Base-by-base conservation (phyloP, 2,329 filamentous ascomycete species). In the Raffaelea albimanens region DNA sequence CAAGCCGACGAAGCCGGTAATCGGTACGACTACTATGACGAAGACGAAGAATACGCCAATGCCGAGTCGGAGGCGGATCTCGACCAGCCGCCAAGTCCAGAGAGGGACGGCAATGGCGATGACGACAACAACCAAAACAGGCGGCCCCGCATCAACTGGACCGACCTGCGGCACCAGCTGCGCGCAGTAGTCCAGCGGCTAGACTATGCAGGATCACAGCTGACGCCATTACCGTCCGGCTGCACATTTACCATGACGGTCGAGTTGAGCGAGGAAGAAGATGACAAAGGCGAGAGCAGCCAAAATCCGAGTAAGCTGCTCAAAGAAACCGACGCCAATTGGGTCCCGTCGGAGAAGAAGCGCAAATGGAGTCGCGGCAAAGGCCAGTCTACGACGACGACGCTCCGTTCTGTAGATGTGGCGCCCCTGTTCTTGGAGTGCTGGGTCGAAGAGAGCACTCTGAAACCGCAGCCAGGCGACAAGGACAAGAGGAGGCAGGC, bases 211-310 rank as follows among this genome's bases (percentile, higher is more conserved):
- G 78, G 72, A 9, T 72, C 80, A 51, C 72, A 68, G 47, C 69
- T 87, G 52, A 66, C 63, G 0, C 63, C 71, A 0, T 60, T 89
- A 20, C 83, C 85, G 0, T 64, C 71, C 2, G 75, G 75, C 2
- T 88, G 84, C 61, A 85, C 83, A 0, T 91, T 86, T 61, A 87
- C 84, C 0, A 63, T 91, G n/a, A 83, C 82, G 0, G 74, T 91
- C 38, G 86, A 91, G 63, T 61, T 90, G 53, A 77, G 76, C 36
- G 76, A 83, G 20, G 71, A 80, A 38, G 36, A 13, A 19, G 18
- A 40, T 2, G 34, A 22, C 21, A 20, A 34, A 5, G 36, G 13
- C 3, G 22, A n/a, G 25, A 29, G n/a, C n/a, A n/a, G n/a, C n/a
- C n/a, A n/a, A n/a, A n/a, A 29, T 13, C 25, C 25, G 7, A 29